Conservation (phyloP, 352 stramenopile genomes). For the Pythium rishiriense region DNA sequence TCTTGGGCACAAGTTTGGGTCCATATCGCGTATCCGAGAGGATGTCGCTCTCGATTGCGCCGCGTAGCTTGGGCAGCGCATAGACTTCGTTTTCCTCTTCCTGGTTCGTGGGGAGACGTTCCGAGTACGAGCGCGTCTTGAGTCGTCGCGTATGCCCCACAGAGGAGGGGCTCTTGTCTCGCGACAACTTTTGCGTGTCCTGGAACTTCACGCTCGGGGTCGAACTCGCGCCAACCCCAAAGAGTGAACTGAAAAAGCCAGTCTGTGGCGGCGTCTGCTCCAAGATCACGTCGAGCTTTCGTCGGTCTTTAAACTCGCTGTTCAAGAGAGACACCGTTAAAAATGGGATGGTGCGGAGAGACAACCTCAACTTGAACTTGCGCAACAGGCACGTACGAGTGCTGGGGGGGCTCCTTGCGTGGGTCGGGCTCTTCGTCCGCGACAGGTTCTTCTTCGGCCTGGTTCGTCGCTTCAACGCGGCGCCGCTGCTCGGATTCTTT, state of each 20-base stretch:
- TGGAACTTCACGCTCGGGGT: conserved; percentile 12
- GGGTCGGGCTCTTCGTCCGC: conserved; percentile 9
- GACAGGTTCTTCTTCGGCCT: conserved; percentile 23
- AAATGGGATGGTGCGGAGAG: conserved; percentile 3
- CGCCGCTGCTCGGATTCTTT: conserved; percentile 20
- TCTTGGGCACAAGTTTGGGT: conserved; percentile 52
- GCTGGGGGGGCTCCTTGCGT: not conserved
- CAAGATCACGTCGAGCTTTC: conserved; percentile 17
- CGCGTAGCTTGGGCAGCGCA: conserved; percentile 49
- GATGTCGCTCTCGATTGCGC: conserved; percentile 42
- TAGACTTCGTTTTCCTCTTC: conserved; percentile 37
- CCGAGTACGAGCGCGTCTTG: conserved; percentile 42
- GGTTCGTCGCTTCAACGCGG: conserved; percentile 9
- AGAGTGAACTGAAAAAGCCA: conserved; percentile 23
- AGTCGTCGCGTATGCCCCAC: not conserved
- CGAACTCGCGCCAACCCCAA: not conserved
- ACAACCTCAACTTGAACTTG: conserved; percentile 4
- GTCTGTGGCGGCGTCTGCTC: conserved; percentile 16
- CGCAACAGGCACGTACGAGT: conserved; percentile 5
- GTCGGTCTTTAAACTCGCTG: not conserved
- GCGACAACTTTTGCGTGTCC: not conserved
- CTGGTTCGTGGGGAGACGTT: conserved; percentile 28
- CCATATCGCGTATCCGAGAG: conserved; percentile 41
- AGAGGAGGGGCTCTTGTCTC: not conserved
- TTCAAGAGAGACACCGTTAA: conserved; percentile 7